Evolutionary conservation across 331 rosid genomes (phyloP).

Genomic region (Pyrus hybrid): DNA sequence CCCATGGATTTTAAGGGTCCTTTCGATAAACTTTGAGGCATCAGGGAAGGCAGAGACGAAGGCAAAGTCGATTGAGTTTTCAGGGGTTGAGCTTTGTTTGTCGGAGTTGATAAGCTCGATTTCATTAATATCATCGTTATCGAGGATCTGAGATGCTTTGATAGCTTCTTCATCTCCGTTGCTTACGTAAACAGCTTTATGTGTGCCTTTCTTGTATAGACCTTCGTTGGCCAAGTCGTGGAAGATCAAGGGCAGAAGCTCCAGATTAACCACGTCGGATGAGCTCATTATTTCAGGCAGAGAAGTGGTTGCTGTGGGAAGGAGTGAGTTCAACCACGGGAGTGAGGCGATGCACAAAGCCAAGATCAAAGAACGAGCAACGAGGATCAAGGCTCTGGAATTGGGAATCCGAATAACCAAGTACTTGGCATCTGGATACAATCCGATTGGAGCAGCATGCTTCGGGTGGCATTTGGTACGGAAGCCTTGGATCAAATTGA

Average conservation of each 20-base stretch:
- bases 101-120: slow-evolving; percentile 20
- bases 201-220: slow-evolving; percentile 5
- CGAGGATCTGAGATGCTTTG: background rate
- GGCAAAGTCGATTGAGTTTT: slow-evolving; percentile 28
- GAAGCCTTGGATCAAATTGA: slow-evolving; percentile 20
- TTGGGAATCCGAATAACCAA: slow-evolving; percentile 23
- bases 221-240: slow-evolving; percentile 45
- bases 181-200: slow-evolving; percentile 17
- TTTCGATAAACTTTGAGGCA: slow-evolving; percentile 31
- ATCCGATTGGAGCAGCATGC: background rate
- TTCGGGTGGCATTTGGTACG: slow-evolving; percentile 4
- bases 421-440: slow-evolving; percentile 22
- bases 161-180: background rate
- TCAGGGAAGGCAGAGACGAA: slow-evolving; percentile 18
- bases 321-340: slow-evolving; percentile 18
- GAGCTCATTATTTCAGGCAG: background rate
- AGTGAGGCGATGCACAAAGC: slow-evolving; percentile 24
- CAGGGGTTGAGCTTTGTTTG: slow-evolving; percentile 20
- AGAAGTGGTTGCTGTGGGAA: slow-evolving; percentile 2
- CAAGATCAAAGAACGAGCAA: slow-evolving; percentile 17
- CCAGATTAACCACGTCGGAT: background rate
- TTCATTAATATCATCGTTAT: slow-evolving; percentile 4
- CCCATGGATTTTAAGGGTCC: slow-evolving; percentile 31
- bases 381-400: slow-evolving; percentile 22
- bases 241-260: slow-evolving; percentile 16